phyloP scores from a whole-genome alignment of 2,329 filamentous ascomycete species.

The Cryphonectria japonica region DNA sequence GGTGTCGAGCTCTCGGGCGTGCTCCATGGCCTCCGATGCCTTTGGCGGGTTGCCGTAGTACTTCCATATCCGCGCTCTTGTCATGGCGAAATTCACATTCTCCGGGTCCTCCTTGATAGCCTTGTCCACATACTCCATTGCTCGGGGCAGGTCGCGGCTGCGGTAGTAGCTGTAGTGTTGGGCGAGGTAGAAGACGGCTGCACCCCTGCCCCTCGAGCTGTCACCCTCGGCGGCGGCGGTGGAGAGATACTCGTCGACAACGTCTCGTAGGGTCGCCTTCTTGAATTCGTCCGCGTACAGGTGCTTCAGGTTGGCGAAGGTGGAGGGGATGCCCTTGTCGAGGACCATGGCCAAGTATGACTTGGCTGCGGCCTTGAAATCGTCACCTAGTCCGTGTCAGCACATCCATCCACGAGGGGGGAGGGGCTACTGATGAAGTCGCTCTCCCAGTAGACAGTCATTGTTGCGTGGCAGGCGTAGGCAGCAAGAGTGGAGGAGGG shows the following conservation, averaged over 20 bases:
- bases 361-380: conserved; percentile 78
- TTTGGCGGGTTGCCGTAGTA: conserved; percentile 79
- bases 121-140: conserved; percentile 80
- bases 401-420: neutral
- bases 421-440: no score
- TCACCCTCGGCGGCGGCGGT: conserved; percentile 50
- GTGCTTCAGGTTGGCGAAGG: conserved; percentile 95
- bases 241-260: conserved; percentile 79
- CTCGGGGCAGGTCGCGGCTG: conserved; percentile 82
- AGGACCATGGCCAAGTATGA: conserved; percentile 83
- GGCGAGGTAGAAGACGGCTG: conserved; percentile 88
- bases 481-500: neutral
- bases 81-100: conserved; percentile 91
- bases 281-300: conserved; percentile 81
- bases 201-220: conserved; percentile 68
- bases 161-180: conserved; percentile 95
- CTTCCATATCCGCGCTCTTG: conserved; percentile 93
- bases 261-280: conserved; percentile 71
- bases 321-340: conserved; percentile 90
- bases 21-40: conserved; percentile 86
- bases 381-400: conserved; percentile 60
- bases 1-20: conserved; percentile 81
- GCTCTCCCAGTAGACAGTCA: no score
- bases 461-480: no score
- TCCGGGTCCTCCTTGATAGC: conserved; percentile 79